These are phyloP conservation scores for Boletus rufocinnamomeus DNA, from an alignment of 768 basidiomycete genomes.

Conservation along the genomic window DNA sequence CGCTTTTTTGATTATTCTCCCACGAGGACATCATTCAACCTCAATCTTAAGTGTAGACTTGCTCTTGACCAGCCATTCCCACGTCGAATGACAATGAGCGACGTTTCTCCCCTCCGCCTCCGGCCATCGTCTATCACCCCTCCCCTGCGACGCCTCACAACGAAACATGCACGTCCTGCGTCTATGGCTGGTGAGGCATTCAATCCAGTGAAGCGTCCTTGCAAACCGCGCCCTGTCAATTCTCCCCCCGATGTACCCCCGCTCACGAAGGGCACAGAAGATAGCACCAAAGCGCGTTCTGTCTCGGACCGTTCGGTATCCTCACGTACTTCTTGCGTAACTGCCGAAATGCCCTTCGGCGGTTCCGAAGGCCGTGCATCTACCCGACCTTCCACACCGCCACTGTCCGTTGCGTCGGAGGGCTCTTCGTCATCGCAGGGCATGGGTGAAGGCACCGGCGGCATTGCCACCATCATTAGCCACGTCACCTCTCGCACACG, in stretches of 20 bases:
- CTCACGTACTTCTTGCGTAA: constrained; percentile 27
- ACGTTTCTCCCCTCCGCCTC: constrained; percentile 37
- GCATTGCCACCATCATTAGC: constrained; percentile 42
- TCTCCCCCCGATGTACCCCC: constrained; percentile 18
- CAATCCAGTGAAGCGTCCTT: constrained; percentile 32
- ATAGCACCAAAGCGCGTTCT: constrained; percentile 14
- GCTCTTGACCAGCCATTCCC: constrained; percentile 32
- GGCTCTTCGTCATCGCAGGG: constrained; percentile 28
- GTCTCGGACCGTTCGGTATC: constrained; percentile 23
- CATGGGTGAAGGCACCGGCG: constrained; percentile 22
- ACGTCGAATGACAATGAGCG: constrained; percentile 39
- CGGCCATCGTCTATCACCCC: constrained; percentile 34
- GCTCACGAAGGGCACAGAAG: constrained; percentile 23
- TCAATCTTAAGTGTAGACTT: constrained; percentile 33
- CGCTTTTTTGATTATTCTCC: constrained; percentile 41
- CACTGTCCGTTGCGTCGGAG: constrained; percentile 30
- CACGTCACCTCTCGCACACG: constrained; percentile 35
- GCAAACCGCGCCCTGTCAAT: constrained; percentile 26
- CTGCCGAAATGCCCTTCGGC: constrained; percentile 18
- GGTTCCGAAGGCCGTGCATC: constrained; percentile 26
- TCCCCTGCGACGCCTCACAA: constrained; percentile 28
- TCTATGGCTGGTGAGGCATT: constrained; percentile 32
- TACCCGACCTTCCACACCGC: constrained; percentile 34
- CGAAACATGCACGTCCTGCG: constrained; percentile 27
- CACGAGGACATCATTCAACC: constrained; percentile 35